These are phyloP conservation scores for Phytopythium boreale DNA, from an alignment of 352 stramenopile species.

Conservation along the genomic window DNA sequence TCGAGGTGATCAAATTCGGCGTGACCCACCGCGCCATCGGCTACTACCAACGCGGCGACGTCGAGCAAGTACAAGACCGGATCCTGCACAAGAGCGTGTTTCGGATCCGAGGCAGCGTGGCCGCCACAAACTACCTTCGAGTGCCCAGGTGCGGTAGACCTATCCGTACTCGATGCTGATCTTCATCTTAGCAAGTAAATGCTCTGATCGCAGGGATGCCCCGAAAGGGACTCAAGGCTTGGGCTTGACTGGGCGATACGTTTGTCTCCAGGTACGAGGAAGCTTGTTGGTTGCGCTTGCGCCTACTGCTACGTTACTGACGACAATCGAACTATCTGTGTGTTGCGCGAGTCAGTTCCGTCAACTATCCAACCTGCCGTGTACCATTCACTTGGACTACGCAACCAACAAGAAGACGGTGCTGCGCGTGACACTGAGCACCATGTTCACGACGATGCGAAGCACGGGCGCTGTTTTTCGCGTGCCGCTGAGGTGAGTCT, in stretches of 20 bases:
- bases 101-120: constrained; percentile 66
- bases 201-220: constrained; percentile 24
- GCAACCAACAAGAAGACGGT: constrained; percentile 63
- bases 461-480: constrained; percentile 61
- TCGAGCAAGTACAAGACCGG: constrained; percentile 61
- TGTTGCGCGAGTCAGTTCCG: constrained; percentile 22
- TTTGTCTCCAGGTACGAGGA: constrained; percentile 61
- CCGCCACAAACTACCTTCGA: constrained; percentile 68
- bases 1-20: constrained; percentile 82
- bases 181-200: neutral
- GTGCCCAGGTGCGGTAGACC: constrained; percentile 39
- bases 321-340: neutral
- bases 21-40: constrained; percentile 58
- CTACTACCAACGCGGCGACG: constrained; percentile 55
- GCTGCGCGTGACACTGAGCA: constrained; percentile 68
- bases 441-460: constrained; percentile 52
- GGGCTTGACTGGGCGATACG: constrained; percentile 60
- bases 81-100: constrained; percentile 80
- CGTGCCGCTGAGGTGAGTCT: constrained; percentile 42
- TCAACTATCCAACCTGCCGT: constrained; percentile 30
- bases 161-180: neutral
- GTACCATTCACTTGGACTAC: constrained; percentile 70
- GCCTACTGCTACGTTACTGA: neutral
- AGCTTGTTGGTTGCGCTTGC: neutral
- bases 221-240: constrained; percentile 51